Conservation (phyloP, 305 asterid genomes). For the Solanum chacoense region DNA sequence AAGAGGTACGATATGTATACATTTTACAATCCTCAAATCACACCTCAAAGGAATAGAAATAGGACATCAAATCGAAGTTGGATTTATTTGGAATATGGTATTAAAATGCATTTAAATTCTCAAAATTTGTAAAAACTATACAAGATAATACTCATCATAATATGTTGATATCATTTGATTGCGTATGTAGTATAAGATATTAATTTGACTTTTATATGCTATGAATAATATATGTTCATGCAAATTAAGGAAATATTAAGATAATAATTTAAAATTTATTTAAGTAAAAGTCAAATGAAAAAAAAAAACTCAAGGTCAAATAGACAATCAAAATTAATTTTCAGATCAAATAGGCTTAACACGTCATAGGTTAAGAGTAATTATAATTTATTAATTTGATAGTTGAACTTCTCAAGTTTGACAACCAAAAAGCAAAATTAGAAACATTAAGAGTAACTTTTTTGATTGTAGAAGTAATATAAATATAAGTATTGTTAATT, state of each 20-base stretch:
- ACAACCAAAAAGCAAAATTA: background rate
- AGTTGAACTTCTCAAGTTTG: background rate
- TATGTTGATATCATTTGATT: background rate
- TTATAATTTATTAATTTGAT: background rate
- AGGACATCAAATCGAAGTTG: background rate
- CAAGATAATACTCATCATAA: background rate
- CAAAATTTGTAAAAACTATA: background rate
- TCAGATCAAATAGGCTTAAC: background rate
- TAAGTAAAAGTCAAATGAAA: background rate
- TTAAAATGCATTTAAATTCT: background rate
- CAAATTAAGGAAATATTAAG: background rate
- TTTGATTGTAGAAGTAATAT: background rate
- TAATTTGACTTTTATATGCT: background rate
- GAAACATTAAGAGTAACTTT: background rate
- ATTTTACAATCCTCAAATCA: background rate
- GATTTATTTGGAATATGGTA: background rate
- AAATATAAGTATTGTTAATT: background rate
- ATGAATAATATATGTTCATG: background rate
- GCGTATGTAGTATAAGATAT: background rate
- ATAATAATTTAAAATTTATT: background rate
- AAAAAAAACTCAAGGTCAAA: background rate
- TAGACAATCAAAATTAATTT: background rate
- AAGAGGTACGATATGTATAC: accelerated
- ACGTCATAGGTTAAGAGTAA: background rate
- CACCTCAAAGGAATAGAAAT: background rate